phyloP scores from a whole-genome alignment of 2,329 filamentous ascomycete genomes.

The Phaeosphaeria sp. region DNA sequence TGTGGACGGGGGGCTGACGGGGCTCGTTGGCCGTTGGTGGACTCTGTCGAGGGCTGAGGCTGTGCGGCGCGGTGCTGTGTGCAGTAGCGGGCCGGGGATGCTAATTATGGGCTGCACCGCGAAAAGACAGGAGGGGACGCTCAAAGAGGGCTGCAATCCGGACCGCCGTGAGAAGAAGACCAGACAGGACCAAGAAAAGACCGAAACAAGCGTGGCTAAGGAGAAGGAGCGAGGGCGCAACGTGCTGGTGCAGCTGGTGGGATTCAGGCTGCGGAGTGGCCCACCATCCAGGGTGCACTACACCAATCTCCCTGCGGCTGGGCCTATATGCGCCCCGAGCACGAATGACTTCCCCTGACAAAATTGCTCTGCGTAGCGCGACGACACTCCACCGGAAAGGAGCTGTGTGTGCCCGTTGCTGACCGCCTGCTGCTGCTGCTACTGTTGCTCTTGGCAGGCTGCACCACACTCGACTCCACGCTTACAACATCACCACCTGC shows the following conservation, averaged over 20 bases:
- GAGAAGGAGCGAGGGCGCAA: background rate
- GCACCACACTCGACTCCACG: background rate
- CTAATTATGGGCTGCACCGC: background rate
- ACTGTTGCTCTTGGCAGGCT: background rate
- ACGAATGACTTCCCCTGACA: background rate
- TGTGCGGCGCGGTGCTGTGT: slow-evolving; percentile 7
- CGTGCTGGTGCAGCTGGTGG: background rate
- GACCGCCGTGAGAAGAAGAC: background rate
- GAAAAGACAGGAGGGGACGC: background rate
- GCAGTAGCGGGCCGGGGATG: background rate
- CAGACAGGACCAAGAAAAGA: slow-evolving; percentile 10
- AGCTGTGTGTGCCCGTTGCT: background rate
- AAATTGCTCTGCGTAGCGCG: background rate
- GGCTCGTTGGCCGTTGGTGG: background rate
- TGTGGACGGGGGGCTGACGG: slow-evolving; percentile 1
- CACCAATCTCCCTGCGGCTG: background rate
- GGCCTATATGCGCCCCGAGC: background rate
- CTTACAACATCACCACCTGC: background rate
- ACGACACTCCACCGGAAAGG: background rate
- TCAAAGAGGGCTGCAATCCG: background rate
- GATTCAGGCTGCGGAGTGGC: background rate
- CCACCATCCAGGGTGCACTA: background rate
- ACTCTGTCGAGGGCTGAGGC: slow-evolving; percentile 6
- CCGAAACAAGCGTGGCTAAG: slow-evolving; percentile 1
- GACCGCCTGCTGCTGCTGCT: too few species aligned